A percentile compares a stretch with the other conserved stretches of the same genome.
Evolutionary conservation across 768 basidiomycete genomes (phyloP).

Genomic region (Leucocoprinus sp.): DNA sequence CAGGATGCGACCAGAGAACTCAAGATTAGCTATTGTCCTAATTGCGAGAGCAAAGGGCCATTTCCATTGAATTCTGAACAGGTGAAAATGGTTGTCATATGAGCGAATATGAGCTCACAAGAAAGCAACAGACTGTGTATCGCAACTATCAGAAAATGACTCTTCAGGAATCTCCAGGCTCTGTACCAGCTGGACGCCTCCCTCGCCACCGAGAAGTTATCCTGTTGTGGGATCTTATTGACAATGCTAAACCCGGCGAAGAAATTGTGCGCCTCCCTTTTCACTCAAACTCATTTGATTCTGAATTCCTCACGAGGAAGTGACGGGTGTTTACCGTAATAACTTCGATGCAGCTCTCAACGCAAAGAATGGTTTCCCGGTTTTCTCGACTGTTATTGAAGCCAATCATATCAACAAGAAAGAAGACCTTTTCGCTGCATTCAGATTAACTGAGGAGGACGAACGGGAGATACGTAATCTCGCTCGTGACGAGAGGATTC

Average conservation of each 20-base stretch:
- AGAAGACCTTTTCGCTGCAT: slow-evolving; percentile 97
- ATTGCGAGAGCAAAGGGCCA: slow-evolving; percentile 92
- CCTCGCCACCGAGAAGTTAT: slow-evolving; percentile 97
- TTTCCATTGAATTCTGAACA: slow-evolving; percentile 96
- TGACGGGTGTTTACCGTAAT: slow-evolving; percentile 96
- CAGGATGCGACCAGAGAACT: slow-evolving; percentile 95
- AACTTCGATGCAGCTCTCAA: slow-evolving; percentile 98
- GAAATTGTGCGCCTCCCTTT: slow-evolving; percentile 64
- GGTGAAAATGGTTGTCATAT: slow-evolving; percentile 32
- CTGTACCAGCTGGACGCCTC: slow-evolving; percentile 93
- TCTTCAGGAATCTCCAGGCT: slow-evolving; percentile 94
- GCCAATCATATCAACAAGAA: slow-evolving; percentile 99
- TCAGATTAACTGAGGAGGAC: slow-evolving; percentile 94
- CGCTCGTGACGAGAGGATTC: slow-evolving; percentile 86
- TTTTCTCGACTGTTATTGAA: slow-evolving; percentile 97
- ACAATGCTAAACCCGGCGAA: slow-evolving; percentile 96
- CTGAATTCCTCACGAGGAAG: slow-evolving; percentile 53
- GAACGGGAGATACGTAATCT: slow-evolving; percentile 85
- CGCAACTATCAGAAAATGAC: slow-evolving; percentile 99
- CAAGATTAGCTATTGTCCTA: slow-evolving; percentile 87
- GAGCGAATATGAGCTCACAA: not conserved
- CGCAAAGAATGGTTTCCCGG: slow-evolving; percentile 98
- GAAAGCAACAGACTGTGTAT: slow-evolving; percentile 74
- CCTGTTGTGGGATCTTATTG: slow-evolving; percentile 96
- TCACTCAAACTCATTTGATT: not conserved